Percentiles rank a stretch among this genome's conserved stretches.
phyloP scores from a whole-genome alignment of 2,329 filamentous ascomycete species.

The Paraconiothyrium brasiliense region DNA sequence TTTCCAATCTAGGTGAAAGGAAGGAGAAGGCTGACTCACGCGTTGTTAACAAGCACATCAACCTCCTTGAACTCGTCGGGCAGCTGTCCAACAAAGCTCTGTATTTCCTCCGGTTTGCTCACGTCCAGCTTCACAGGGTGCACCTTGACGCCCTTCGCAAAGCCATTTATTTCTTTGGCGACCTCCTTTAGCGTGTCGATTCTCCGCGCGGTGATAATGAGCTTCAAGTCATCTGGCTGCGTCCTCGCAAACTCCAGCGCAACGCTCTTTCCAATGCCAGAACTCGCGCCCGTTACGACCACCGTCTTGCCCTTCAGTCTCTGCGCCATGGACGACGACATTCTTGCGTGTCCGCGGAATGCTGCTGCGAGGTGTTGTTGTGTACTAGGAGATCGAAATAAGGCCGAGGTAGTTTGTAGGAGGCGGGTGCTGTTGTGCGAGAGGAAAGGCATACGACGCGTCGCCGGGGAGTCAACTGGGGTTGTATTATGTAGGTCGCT shows the following conservation, averaged over 20 bases:
- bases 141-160: slow-evolving; percentile 79
- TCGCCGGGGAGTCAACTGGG: slow-evolving; percentile 17
- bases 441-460: slow-evolving; percentile 34
- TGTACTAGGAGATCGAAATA: slow-evolving; percentile 23
- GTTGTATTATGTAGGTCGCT: not conserved
- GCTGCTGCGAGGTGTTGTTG: slow-evolving; percentile 21
- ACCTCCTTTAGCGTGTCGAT: slow-evolving; percentile 80
- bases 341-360: slow-evolving; percentile 53
- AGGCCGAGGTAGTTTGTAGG: slow-evolving; percentile 23
- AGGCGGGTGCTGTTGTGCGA: slow-evolving; percentile 27
- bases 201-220: slow-evolving; percentile 89
- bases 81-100: slow-evolving; percentile 74
- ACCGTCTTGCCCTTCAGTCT: slow-evolving; percentile 94
- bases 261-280: slow-evolving; percentile 83
- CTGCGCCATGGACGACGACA: slow-evolving; percentile 74
- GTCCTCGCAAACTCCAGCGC: slow-evolving; percentile 95
- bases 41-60: slow-evolving; percentile 94
- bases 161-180: slow-evolving; percentile 76
- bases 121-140: slow-evolving; percentile 87
- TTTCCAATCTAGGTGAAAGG: not conserved
- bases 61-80: slow-evolving; percentile 86
- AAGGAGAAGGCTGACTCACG: slow-evolving; percentile 63
- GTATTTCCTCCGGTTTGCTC: slow-evolving; percentile 78
- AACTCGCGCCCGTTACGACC: slow-evolving; percentile 89
- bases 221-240: slow-evolving; percentile 77